Percentiles rank a stretch among this genome's conserved stretches.
Evolutionary conservation across 257 asterid genomes (phyloP).

Genomic region (Ajuga chamaepitys): DNA sequence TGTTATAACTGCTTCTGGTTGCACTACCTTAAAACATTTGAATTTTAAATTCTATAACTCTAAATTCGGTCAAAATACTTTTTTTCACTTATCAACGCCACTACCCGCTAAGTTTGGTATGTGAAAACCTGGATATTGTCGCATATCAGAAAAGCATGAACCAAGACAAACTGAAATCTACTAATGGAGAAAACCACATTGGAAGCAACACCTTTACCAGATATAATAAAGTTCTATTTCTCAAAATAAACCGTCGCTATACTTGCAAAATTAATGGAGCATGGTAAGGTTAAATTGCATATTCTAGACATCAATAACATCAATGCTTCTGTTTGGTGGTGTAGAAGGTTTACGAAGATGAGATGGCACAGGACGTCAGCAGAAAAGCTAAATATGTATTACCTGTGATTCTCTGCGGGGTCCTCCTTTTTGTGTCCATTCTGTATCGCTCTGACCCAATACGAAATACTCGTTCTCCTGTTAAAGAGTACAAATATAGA

Average conservation of each 20-base stretch:
- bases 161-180: background rate
- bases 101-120: background rate
- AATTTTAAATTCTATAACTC: background rate
- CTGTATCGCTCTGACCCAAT: slow-evolving; percentile 89
- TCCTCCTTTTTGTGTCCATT: slow-evolving; percentile 85
- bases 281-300: background rate
- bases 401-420: slow-evolving; percentile 83
- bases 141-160: background rate
- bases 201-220: background rate
- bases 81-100: slow-evolving; percentile 5
- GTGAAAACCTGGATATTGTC: background rate
- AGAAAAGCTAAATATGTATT: slow-evolving; percentile 17
- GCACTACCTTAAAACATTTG: slow-evolving; percentile 4
- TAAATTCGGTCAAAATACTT: background rate
- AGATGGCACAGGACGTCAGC: background rate
- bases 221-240: background rate
- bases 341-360: background rate
- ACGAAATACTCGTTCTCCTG: slow-evolving; percentile 91
- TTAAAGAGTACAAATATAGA: slow-evolving; percentile 16
- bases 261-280: background rate
- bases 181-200: background rate
- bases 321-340: background rate
- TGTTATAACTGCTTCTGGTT: background rate
- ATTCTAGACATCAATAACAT: background rate
- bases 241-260: background rate